phyloP scores from a whole-genome alignment of 208 protist species.

The Acanthamoeba rhysodes region DNA sequence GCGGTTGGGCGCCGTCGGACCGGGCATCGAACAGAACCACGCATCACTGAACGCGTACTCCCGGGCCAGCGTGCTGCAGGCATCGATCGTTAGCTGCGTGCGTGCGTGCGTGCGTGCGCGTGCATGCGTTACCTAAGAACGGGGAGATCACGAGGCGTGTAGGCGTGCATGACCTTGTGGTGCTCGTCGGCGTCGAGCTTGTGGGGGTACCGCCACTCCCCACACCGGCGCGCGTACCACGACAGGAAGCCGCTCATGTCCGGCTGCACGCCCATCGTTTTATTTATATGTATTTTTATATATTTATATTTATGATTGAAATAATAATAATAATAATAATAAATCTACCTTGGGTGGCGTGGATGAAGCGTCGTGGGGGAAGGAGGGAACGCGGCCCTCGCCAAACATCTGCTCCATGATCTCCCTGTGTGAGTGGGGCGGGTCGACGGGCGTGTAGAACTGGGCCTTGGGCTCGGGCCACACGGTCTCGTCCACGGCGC shows the following conservation, averaged over 20 bases:
- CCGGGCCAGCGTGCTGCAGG: conserved; percentile 31
- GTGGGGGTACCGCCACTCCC: conserved; percentile 11
- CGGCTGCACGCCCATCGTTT: not conserved
- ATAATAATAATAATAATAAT: not conserved
- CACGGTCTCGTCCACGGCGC: not conserved
- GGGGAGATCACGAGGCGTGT: not conserved
- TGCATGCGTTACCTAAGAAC: not conserved
- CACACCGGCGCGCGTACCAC: conserved; percentile 12
- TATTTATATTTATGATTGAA: too few species aligned
- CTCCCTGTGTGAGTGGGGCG: conserved; percentile 30
- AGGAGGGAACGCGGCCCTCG: conserved; percentile 12
- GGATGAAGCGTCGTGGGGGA: not conserved
- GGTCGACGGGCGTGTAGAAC: conserved; percentile 46
- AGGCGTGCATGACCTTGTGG: conserved; percentile 40
- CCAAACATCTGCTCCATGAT: conserved; percentile 67
- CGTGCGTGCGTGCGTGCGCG: not conserved
- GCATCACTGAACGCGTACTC: conserved; percentile 57
- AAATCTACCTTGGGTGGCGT: not conserved
- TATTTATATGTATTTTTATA: not conserved
- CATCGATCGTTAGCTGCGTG: not conserved
- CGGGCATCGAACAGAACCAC: conserved; percentile 58
- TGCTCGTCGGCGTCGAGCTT: conserved; percentile 26
- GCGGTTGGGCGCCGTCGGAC: conserved; percentile 38
- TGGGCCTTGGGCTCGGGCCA: conserved; percentile 29
- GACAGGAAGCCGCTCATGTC: conserved; percentile 42